Percentiles rank a stretch among this genome's conserved stretches.
These are phyloP conservation scores for Spatholobus suberectus DNA, from an alignment of 306 rosid genomes.

Conservation along the genomic window DNA sequence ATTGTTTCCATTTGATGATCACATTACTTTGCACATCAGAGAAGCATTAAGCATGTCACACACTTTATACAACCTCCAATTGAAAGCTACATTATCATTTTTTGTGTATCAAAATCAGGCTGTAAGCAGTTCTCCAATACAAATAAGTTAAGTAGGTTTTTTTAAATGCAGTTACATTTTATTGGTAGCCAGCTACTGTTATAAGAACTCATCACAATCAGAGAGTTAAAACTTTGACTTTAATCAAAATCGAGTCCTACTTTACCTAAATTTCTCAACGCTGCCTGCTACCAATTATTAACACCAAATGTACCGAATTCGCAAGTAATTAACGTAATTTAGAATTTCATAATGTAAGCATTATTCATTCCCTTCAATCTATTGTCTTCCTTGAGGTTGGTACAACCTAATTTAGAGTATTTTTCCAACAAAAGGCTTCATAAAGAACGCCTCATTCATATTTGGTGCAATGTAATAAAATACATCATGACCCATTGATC, in stretches of 20 bases:
- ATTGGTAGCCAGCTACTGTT: neutral
- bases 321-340: neutral
- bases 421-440: conserved; percentile 12
- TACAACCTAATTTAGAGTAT: neutral
- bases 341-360: neutral
- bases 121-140: conserved; percentile 1
- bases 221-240: neutral
- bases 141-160: neutral
- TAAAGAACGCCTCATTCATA: neutral
- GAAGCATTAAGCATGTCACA: conserved; percentile 45
- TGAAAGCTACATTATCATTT: conserved; percentile 13
- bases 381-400: neutral
- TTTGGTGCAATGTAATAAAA: conserved; percentile 13
- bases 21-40: conserved; percentile 54
- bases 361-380: neutral
- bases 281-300: neutral
- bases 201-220: neutral
- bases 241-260: neutral
- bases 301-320: neutral
- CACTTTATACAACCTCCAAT: conserved; percentile 40
- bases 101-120: conserved; percentile 4
- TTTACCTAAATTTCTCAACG: neutral
- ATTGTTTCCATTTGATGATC: conserved; percentile 45
- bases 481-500: neutral
- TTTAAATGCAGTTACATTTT: neutral